Conservation (phyloP, 352 stramenopile species). For the Globisporangium camurandrum region DNA sequence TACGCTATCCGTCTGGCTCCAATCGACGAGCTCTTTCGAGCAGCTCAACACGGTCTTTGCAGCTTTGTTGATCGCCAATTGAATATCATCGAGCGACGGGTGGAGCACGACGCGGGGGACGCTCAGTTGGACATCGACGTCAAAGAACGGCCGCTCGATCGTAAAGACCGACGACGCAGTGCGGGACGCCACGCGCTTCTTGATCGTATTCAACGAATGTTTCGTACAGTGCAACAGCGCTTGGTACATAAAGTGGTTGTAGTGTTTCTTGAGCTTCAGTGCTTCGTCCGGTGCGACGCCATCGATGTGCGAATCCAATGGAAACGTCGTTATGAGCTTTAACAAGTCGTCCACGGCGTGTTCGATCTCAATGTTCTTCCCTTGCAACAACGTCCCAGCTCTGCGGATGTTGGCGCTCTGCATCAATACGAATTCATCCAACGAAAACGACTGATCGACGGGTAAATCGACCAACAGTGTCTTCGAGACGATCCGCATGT, state of each 20-base stretch:
- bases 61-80: constrained; percentile 96
- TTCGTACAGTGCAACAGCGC: constrained; percentile 96
- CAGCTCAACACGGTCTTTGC: constrained; percentile 95
- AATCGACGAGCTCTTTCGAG: constrained; percentile 95
- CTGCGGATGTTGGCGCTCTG: constrained; percentile 92
- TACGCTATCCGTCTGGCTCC: constrained; percentile 87
- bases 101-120: constrained; percentile 91
- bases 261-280: constrained; percentile 96
- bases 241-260: constrained; percentile 99
- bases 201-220: constrained; percentile 97
- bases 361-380: constrained; percentile 98
- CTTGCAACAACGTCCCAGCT: constrained; percentile 90
- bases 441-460: constrained; percentile 93
- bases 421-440: constrained; percentile 98
- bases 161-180: constrained; percentile 85
- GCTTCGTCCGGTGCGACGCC: constrained; percentile 90
- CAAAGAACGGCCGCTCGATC: constrained; percentile 95
- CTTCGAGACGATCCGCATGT: constrained; percentile 97
- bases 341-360: constrained; percentile 96
- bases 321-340: constrained; percentile 94
- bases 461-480: constrained; percentile 96
- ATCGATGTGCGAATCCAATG: constrained; percentile 94
- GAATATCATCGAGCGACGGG: constrained; percentile 96
- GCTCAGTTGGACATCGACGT: constrained; percentile 96
- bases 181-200: constrained; percentile 94